A percentile compares a stretch with the other conserved stretches of the same genome.
Conservation (phyloP, 345 rosid genomes). For the Eucalyptus grandis region DNA sequence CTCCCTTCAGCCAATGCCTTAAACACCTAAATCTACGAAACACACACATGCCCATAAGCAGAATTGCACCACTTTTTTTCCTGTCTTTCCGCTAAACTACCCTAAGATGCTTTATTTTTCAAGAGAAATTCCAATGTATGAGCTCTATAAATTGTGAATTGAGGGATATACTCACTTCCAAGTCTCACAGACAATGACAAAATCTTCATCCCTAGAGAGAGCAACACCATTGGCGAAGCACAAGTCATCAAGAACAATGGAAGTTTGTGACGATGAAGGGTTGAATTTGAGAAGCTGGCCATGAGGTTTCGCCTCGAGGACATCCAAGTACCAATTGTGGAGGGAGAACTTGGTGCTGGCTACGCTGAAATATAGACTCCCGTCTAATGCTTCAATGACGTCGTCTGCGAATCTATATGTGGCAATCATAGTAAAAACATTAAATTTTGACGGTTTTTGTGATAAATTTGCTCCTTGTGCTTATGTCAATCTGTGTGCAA, state of each 20-base stretch:
- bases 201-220: slow-evolving; percentile 26
- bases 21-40: slow-evolving; percentile 25
- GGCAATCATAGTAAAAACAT: neutral
- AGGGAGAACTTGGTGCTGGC: slow-evolving; percentile 35
- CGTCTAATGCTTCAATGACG: slow-evolving; percentile 42
- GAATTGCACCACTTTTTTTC: neutral
- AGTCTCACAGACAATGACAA: slow-evolving; percentile 30
- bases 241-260: slow-evolving; percentile 18
- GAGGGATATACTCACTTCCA: slow-evolving; percentile 16
- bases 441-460: neutral
- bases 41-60: neutral
- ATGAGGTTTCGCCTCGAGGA: slow-evolving; percentile 39
- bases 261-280: slow-evolving; percentile 16
- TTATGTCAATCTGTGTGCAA: neutral
- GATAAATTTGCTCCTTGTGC: neutral
- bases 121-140: neutral
- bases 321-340: slow-evolving; percentile 22
- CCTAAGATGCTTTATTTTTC: neutral
- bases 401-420: slow-evolving; percentile 32
- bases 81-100: no score
- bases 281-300: slow-evolving; percentile 47
- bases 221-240: slow-evolving; percentile 40
- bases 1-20: slow-evolving; percentile 36
- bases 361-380: slow-evolving; percentile 33
- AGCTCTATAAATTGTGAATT: neutral